Evolutionary conservation across 305 asterid genomes (phyloP).

Genomic region (Fraxinus paxiana): DNA sequence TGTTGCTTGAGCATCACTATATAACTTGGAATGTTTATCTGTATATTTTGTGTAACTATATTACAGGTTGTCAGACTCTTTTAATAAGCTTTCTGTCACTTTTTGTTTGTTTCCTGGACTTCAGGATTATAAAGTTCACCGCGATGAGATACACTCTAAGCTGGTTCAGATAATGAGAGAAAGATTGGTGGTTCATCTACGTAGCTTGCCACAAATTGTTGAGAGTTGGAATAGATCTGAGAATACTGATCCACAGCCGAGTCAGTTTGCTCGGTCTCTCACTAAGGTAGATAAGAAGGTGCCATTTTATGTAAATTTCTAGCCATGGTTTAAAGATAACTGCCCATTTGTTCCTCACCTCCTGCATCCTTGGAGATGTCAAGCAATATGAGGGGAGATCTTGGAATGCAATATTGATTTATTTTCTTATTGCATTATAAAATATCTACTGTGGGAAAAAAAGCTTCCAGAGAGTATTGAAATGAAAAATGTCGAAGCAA

Average conservation of each 20-base stretch:
- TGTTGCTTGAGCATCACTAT: neutral
- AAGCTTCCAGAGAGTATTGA: neutral
- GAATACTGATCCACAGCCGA: conserved; percentile 74
- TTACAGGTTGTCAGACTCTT: neutral
- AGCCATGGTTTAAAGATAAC: neutral
- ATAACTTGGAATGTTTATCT: neutral
- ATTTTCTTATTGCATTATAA: neutral
- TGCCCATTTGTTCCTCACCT: neutral
- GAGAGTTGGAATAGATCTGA: conserved; percentile 87
- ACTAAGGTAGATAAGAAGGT: conserved; percentile 57
- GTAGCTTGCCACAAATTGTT: conserved; percentile 81
- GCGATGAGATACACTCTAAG: conserved; percentile 94
- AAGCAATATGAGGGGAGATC: neutral
- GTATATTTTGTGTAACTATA: neutral
- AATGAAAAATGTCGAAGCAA: neutral
- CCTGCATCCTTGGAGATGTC: neutral
- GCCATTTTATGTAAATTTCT: neutral
- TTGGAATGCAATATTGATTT: neutral
- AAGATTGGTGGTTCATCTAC: conserved; percentile 73
- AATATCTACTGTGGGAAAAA: neutral
- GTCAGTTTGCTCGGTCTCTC: conserved; percentile 85
- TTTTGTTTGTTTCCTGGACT: conserved; percentile 23
- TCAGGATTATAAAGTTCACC: conserved; percentile 85
- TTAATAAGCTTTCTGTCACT: conserved; percentile 3
- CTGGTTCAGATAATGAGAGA: conserved; percentile 98